Base-by-base conservation (phyloP, 495 filamentous ascomycete species). In the Letharia columbiana region DNA sequence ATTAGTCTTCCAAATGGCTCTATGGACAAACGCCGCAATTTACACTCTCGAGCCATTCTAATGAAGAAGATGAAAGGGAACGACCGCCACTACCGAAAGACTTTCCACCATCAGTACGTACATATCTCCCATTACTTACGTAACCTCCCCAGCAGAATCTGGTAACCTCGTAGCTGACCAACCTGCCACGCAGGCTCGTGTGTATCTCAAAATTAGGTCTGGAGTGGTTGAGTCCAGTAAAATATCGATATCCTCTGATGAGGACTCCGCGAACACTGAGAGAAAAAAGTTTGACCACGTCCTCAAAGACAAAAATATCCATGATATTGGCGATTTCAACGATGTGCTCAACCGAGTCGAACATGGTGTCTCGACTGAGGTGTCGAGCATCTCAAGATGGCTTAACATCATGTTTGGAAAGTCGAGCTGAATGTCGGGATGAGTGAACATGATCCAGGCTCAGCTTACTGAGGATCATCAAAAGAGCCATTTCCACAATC, bases 21-120 rank as follows among this genome's bases (percentile, higher is more conserved):
- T 95, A 87, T 73, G 82, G 81, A 4, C 90, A 96, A 74, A 96
- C 92, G 28, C 92, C 92, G 0, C 84, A 87, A 70, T 96, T 97
- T 73, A 88, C 83, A 35, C 87, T 96, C 58, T 86, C 84, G 10
- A 85, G 81, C 28, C 78, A 81, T 61, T 52, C 73, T 4, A 68
- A 61, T 4, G 60, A 68, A 65, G 69, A 68, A 40, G 66, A 69
- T 60, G 60, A 69, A 33, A 60, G 68, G 20, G 28, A 61, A 4
- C 50, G 61, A 13, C 67, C 67, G 70, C 75, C 63, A 13, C n/a
- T 68, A 17, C 71, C 61, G 8, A 39, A 39, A 18, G 49, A 57
- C 18, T 62, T 69, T n/a, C 63, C 67, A 56, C 44, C 66, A 17
- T 65, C 65, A 3, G 70, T 68, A 68, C 35, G 67, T 49, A 56